A percentile compares a stretch with the other conserved stretches of the same genome.
These are phyloP conservation scores for Heritiera littoralis DNA, from an alignment of 345 rosid genomes.

Conservation along the genomic window DNA sequence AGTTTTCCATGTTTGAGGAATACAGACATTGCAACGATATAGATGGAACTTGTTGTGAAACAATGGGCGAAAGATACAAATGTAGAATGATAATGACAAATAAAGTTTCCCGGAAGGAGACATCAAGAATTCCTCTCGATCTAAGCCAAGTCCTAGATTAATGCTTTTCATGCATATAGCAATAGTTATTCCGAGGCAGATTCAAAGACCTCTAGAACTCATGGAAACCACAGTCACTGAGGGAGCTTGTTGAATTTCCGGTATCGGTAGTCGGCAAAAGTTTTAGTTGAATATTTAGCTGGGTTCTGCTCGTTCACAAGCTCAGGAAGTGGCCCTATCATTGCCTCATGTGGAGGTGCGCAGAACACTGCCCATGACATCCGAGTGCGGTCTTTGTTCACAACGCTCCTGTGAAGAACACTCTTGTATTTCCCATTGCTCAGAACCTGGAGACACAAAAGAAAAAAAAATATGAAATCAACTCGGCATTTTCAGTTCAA, in stretches of 20 bases:
- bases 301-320: too few species aligned
- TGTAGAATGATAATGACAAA: too few species aligned
- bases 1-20: neutral
- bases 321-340: constrained; percentile 31
- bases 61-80: neutral
- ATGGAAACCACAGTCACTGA: constrained; percentile 21
- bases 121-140: neutral
- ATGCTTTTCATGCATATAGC: neutral
- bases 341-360: constrained; percentile 39
- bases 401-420: constrained; percentile 12
- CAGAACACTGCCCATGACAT: constrained; percentile 25
- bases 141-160: neutral
- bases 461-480: neutral
- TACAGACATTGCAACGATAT: neutral
- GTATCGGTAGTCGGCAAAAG: constrained; percentile 44
- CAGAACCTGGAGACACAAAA: constrained; percentile 38
- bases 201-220: neutral
- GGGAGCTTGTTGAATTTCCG: constrained; percentile 50
- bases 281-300: constrained; percentile 25
- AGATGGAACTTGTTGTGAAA: neutral
- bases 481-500: neutral
- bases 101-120: neutral
- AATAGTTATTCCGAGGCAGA: neutral
- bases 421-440: constrained; percentile 37
- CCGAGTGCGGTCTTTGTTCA: constrained; percentile 2